Evolutionary conservation across 768 basidiomycete genomes (phyloP), one percentile per base, ranked within the genome.

Genomic region (Fistulinella prunicolor): DNA sequence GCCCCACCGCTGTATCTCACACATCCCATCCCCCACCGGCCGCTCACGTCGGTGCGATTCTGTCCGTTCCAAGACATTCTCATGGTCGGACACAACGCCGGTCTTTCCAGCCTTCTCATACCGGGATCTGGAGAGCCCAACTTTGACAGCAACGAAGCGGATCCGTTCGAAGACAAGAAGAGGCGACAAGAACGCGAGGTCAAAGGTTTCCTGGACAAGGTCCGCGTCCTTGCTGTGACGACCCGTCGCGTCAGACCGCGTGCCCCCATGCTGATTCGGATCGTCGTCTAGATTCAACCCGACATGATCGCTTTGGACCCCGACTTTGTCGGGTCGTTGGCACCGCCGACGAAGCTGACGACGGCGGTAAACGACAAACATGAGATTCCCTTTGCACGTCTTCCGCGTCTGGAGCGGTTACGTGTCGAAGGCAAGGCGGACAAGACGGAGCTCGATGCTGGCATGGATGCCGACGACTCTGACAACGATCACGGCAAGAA

Each of bases 121-220:
- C 96, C 96, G 0, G 95, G 95, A 22, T 72, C 85, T 9, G 96
- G 95, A 28, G 94, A 98, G 66, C 82, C 94, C 38, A 94, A 96
- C 74, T 95, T 94, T 64, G 96, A 99, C 61, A 89, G 86, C 49
- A 66, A 77, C 13, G 96, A 98, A 66, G 90, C 92, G 0, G 94
- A 99, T 79, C 93, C 94, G 3, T 97, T 88, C 71, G 95, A 99
- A 68, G 80, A 85, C 60, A 82, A 79, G 65, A 84, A 81, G 53
- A 76, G 87, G 19, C 70, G 93, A 48, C 76, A 89, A 46, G 96
- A 98, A 71, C 77, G 89, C 47, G 96, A 98, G 67, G 92, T 98
- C 59, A 85, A 89, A 64, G 79, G 76, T 37, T 78, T 99, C 12
- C 71, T 99, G 51, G 95, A 99, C 66, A 94, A 95, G 78, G 86